Conservation (phyloP, 2,329 filamentous ascomycete genomes). For the Colletotrichum endophyticum region DNA sequence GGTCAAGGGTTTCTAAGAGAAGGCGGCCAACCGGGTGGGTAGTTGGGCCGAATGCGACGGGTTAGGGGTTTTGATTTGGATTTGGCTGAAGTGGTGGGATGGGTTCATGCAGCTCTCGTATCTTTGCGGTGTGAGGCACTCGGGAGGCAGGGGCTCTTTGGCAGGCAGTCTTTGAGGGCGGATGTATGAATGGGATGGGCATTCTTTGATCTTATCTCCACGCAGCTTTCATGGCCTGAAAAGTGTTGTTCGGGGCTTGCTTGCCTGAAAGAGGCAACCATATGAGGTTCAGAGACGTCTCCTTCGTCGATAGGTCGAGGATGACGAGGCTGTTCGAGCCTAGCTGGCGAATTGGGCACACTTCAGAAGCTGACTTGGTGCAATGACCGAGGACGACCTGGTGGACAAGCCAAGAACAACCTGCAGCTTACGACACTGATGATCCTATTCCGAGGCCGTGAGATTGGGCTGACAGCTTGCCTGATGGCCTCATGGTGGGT, state of each 20-base stretch:
- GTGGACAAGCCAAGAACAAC: not conserved
- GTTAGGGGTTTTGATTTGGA: not conserved
- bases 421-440: not conserved
- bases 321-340: not conserved
- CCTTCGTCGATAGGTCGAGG: not conserved
- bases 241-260: not conserved
- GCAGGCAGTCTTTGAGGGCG: not conserved
- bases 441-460: not conserved
- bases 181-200: not conserved
- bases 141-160: not conserved
- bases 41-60: not conserved
- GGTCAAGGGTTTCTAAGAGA: not conserved
- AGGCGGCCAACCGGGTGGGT: not conserved
- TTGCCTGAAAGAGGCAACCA: accelerated
- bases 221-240: not conserved
- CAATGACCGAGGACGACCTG: not conserved
- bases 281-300: not conserved
- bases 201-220: not conserved
- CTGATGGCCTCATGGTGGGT: not conserved
- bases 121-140: not conserved
- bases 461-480: not conserved
- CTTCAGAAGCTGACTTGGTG: not conserved
- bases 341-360: not conserved
- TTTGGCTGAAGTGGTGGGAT: not conserved
- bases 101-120: not conserved